Evolutionary conservation across 768 basidiomycete genomes (phyloP), one percentile per base, ranked within the genome.

Genomic region (Lepiota venenata): DNA sequence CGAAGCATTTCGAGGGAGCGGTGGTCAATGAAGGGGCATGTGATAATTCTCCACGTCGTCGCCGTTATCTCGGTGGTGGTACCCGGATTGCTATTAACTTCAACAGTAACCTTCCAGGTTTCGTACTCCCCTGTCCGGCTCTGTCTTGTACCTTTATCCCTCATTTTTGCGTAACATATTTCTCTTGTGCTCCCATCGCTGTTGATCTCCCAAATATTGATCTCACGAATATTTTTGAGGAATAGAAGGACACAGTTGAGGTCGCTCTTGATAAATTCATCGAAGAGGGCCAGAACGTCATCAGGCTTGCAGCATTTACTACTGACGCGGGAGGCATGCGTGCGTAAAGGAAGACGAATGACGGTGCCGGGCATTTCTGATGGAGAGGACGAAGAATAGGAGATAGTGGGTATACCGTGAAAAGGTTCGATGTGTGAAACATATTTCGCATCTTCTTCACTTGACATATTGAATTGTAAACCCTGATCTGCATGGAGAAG

Each of bases 321-420:
- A 42, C 71, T 76, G 49, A 76, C 67, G 2, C 55, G 58, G 56
- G 71, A 74, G 1, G 62, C 45, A 10, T 21, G 48, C 0, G 56
- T 58, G 9, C 80, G 70, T 12, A 81, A 63, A 0, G 80, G 78
- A 22, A 80, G 73, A 2, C 80, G 71, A 39, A 81, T 73, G 38
- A 76, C 59, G 1, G 80, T 73, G 0, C 78, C 77, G 3, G 55
- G 40, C 55, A 76, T 69, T 10, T 52, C 8, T 27, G 25, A 14
- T 46, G 12, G 25, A n/a, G 25, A 16, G 25, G 32, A 27, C 14
- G 44, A 46, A 46, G 44, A 12, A 15, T 40, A 55, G 7, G 53
- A 12, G 4, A 55, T 16, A 9, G 32, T 29, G 15, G 53, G 53
- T 16, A 55, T 3, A 20, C 45, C 47, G 14, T 42, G 27, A 21